Evolutionary conservation across 192 early-diverging fungal species (phyloP).

Genomic region (Hyaloraphidium curvatum): DNA sequence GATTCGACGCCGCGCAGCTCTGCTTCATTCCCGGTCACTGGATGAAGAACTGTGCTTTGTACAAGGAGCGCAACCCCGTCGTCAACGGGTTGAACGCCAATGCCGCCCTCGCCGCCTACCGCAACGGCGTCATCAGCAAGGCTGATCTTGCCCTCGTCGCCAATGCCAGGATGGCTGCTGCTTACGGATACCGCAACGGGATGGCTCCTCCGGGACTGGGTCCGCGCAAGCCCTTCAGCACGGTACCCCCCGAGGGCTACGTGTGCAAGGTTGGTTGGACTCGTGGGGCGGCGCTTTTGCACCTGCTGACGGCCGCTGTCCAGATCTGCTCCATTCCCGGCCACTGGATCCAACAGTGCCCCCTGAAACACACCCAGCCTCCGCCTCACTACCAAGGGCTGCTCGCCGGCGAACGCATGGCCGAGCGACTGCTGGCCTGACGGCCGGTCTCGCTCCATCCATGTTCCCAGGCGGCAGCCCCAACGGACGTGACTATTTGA

Average conservation of each 20-base stretch:
- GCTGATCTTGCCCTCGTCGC: neutral
- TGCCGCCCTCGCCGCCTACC: neutral
- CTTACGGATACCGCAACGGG: neutral
- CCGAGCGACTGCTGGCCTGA: too few relatives aligned
- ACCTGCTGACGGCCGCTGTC: neutral
- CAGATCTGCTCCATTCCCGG: neutral
- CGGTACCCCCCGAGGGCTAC: neutral
- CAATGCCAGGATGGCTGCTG: neutral
- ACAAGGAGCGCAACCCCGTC: neutral
- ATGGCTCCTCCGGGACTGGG: neutral
- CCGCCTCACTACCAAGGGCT: too few relatives aligned
- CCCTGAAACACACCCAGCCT: neutral
- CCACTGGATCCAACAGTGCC: neutral
- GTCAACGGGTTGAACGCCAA: neutral
- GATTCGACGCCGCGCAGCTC: neutral
- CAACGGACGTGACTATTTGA: too few relatives aligned
- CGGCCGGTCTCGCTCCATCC: too few relatives aligned
- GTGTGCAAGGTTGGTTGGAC: neutral
- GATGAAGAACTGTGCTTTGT: neutral
- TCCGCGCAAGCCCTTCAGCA: neutral
- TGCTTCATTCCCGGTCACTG: neutral
- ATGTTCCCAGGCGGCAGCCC: too few relatives aligned
- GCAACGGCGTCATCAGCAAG: neutral
- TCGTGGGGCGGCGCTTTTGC: neutral
- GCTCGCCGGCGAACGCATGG: too few relatives aligned